phyloP scores from a whole-genome alignment of 78 protist species.

The Salpingoeca rosetta region DNA sequence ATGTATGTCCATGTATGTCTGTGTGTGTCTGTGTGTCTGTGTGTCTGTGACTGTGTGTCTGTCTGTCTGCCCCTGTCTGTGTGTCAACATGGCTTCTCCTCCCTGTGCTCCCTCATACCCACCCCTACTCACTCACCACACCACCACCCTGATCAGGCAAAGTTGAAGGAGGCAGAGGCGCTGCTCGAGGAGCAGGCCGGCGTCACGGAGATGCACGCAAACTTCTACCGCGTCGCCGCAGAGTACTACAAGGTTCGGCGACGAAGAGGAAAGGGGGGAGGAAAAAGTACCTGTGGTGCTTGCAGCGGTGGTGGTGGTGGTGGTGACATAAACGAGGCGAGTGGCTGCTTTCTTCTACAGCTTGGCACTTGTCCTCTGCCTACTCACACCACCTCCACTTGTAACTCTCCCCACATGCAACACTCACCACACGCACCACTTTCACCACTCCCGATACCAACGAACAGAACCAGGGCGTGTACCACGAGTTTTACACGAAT shows the following conservation, averaged over 20 bases:
- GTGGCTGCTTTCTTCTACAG: background rate
- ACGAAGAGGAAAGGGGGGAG: no score
- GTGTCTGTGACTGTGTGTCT: no score
- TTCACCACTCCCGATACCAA: no score
- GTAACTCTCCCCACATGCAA: background rate
- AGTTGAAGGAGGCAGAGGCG: background rate
- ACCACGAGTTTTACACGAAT: conserved; percentile 9
- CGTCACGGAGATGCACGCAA: background rate
- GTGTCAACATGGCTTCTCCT: background rate
- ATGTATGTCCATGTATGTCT: no score
- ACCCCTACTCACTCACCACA: no score
- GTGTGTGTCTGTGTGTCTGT: no score
- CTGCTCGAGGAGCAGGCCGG: background rate
- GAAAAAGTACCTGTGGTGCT: background rate
- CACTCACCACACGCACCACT: no score
- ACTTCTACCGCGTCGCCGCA: background rate
- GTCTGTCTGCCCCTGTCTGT: no score
- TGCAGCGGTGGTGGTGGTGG: background rate
- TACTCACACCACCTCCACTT: background rate
- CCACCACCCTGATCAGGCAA: background rate
- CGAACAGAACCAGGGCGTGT: background rate
- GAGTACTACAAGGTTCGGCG: background rate
- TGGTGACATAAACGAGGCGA: background rate
- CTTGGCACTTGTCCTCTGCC: background rate
- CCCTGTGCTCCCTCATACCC: background rate